These are phyloP conservation scores for Mycogone perniciosa DNA, from an alignment of 2,329 filamentous ascomycete genomes.

Conservation along the genomic window DNA sequence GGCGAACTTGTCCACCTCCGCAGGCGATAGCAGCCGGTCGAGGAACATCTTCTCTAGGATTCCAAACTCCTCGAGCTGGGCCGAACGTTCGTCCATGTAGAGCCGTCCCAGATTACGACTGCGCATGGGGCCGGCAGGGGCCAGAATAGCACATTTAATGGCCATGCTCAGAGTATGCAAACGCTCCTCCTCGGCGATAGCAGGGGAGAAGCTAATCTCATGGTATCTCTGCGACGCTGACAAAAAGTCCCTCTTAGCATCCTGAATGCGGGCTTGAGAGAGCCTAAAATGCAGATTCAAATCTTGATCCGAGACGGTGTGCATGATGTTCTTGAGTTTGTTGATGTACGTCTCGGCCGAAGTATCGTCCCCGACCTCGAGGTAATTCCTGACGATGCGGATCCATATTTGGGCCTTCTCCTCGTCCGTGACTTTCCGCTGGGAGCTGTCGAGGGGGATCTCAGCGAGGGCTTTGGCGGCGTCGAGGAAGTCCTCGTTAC, in stretches of 20 bases:
- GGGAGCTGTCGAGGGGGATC: slow-evolving; percentile 83
- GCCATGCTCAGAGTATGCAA: slow-evolving; percentile 78
- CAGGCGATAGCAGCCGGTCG: slow-evolving; percentile 71
- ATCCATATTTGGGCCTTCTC: slow-evolving; percentile 85
- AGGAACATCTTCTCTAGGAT: slow-evolving; percentile 98
- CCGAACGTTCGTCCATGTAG: slow-evolving; percentile 86
- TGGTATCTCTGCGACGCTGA: slow-evolving; percentile 85
- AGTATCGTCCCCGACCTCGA: slow-evolving; percentile 88
- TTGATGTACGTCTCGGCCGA: slow-evolving; percentile 83
- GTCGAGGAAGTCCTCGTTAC: slow-evolving; percentile 69
- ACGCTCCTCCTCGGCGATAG: slow-evolving; percentile 81
- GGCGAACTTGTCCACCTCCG: slow-evolving; percentile 84
- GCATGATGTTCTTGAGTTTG: slow-evolving; percentile 89
- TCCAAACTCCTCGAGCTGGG: slow-evolving; percentile 68
- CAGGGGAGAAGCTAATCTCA: slow-evolving; percentile 68
- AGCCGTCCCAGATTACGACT: slow-evolving; percentile 73
- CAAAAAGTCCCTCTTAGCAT: slow-evolving; percentile 83
- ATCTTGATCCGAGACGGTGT: slow-evolving; percentile 66
- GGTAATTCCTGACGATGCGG: slow-evolving; percentile 86
- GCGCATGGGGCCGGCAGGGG: slow-evolving; percentile 80
- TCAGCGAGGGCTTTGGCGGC: slow-evolving; percentile 74
- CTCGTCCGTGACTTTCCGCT: slow-evolving; percentile 74
- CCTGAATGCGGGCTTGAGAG: slow-evolving; percentile 86
- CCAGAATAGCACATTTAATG: slow-evolving; percentile 86
- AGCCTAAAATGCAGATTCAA: slow-evolving; percentile 81